Evolutionary conservation across 305 asterid genomes (phyloP).

Genomic region (Fraxinus greggii): DNA sequence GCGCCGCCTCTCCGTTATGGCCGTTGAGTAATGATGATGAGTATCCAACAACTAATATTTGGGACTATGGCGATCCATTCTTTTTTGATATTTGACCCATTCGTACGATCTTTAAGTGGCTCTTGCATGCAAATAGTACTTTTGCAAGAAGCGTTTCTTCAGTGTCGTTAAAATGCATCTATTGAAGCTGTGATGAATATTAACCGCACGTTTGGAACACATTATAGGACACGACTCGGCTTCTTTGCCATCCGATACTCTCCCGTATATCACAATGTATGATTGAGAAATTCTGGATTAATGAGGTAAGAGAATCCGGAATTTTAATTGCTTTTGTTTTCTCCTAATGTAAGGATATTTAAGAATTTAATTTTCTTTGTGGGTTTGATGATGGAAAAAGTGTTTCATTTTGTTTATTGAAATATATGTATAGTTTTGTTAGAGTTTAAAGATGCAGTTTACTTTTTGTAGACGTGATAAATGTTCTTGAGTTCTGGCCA

Average conservation of each 20-base stretch:
- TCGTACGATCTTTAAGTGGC: not conserved
- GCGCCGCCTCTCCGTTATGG: slow-evolving; percentile 33
- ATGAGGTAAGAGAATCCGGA: not conserved
- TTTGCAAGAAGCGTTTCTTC: not conserved
- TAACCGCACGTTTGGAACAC: not conserved
- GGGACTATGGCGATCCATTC: slow-evolving; percentile 76
- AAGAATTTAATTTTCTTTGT: not conserved
- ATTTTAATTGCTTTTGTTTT: not conserved
- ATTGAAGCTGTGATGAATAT: not conserved
- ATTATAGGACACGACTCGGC: not conserved
- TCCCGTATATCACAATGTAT: not conserved
- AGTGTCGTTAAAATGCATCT: not conserved
- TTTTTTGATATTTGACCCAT: slow-evolving; percentile 40
- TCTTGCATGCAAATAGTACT: not conserved
- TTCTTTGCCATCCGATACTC: not conserved
- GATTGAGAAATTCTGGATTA: not conserved
- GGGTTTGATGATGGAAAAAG: not conserved
- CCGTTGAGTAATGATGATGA: slow-evolving; percentile 52
- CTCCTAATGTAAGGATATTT: not conserved
- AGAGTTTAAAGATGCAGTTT: not conserved
- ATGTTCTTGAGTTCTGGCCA: not conserved
- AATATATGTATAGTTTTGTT: not conserved
- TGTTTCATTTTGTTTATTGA: not conserved
- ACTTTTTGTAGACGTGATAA: not conserved
- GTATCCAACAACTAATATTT: slow-evolving; percentile 44